Conservation (phyloP, 331 rosid genomes). For the Pyracantha coccinea region DNA sequence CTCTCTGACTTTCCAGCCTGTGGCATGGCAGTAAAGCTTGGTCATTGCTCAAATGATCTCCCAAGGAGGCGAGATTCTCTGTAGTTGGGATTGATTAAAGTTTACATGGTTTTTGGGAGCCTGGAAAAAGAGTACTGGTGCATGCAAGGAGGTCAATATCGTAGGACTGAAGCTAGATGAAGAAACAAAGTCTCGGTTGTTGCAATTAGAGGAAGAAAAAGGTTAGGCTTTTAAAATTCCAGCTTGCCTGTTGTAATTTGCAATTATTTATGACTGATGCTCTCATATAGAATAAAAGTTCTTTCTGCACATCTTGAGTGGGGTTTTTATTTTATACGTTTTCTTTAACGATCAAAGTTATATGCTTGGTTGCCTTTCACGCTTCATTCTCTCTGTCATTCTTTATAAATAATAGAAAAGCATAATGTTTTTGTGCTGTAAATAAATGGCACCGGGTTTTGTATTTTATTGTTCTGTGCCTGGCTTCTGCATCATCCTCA, state of each 20-base stretch:
- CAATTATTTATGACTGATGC: not conserved
- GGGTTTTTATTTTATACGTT: not conserved
- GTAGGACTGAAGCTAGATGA: constrained; percentile 56
- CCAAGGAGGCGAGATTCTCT: constrained; percentile 63
- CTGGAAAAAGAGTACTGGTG: constrained; percentile 50
- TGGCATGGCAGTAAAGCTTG: constrained; percentile 57
- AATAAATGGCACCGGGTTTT: no score
- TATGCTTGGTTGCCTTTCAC: no score
- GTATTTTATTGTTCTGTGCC: no score
- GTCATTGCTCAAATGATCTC: constrained; percentile 60
- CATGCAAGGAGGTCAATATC: constrained; percentile 50
- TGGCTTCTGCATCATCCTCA: no score
- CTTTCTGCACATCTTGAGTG: not conserved
- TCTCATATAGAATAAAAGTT: not conserved
- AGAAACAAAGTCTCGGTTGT: constrained; percentile 7
- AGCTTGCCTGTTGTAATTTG: not conserved
- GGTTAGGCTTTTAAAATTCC: not conserved
- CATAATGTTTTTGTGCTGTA: no score
- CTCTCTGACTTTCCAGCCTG: constrained; percentile 69
- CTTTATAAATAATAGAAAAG: no score
- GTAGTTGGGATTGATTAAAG: constrained; percentile 46
- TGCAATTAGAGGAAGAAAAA: constrained; percentile 8
- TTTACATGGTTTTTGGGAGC: constrained; percentile 53
- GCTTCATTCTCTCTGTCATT: no score
- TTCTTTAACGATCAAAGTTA: no score